Evolutionary conservation across 2,329 filamentous ascomycete genomes (phyloP).

Genomic region (Fusarium devonianum): DNA sequence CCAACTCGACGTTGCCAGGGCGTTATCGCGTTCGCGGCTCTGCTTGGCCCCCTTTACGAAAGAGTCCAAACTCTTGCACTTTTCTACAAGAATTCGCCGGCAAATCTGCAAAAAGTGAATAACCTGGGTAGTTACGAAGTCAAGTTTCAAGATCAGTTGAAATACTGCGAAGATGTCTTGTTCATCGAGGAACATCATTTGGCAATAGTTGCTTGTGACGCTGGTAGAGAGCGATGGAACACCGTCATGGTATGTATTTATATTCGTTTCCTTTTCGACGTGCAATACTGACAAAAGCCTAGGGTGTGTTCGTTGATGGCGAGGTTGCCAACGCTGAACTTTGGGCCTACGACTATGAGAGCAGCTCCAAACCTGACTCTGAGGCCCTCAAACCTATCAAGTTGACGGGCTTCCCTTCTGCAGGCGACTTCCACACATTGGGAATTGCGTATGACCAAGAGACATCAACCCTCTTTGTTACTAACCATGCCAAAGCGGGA

Average conservation of each 20-base stretch:
- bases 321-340: slow-evolving; percentile 40
- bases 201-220: slow-evolving; percentile 50
- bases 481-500: slow-evolving; percentile 48
- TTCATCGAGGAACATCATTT: slow-evolving; percentile 47
- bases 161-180: slow-evolving; percentile 51
- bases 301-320: slow-evolving; percentile 39
- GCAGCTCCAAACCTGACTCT: slow-evolving; percentile 9
- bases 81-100: slow-evolving; percentile 44
- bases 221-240: slow-evolving; percentile 51
- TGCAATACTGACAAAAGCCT: neutral
- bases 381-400: slow-evolving; percentile 36
- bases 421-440: slow-evolving; percentile 50
- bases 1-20: too few relatives aligned
- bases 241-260: slow-evolving; percentile 49
- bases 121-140: slow-evolving; percentile 40
- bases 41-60: too few relatives aligned
- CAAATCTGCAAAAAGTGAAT: slow-evolving; percentile 40
- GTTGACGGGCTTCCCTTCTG: slow-evolving; percentile 30
- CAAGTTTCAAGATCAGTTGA: slow-evolving; percentile 48
- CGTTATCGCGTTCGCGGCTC: too few relatives aligned
- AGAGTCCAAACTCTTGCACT: too few relatives aligned
- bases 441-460: slow-evolving; percentile 50
- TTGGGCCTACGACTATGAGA: slow-evolving; percentile 49
- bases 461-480: slow-evolving; percentile 47
- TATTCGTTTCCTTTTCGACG: accelerated